Conservation (phyloP, 2,329 filamentous ascomycete genomes). For the Gaeumannomyces sp. region DNA sequence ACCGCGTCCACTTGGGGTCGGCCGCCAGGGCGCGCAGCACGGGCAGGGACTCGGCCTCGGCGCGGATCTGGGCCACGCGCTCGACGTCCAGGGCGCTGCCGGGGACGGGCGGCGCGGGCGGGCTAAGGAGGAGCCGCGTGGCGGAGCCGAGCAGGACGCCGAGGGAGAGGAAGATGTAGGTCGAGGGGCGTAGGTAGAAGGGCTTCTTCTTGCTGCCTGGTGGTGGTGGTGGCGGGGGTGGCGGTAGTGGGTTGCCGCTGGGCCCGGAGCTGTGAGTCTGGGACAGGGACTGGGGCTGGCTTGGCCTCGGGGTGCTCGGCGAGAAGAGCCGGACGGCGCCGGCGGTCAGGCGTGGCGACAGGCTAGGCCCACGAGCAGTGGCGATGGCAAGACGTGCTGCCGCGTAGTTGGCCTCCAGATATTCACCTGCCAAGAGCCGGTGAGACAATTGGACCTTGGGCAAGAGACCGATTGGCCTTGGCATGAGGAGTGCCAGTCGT, state of each 20-base stretch:
- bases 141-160: conserved; percentile 5
- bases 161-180: conserved; percentile 11
- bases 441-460: background rate
- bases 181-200: conserved; percentile 23
- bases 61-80: conserved; percentile 1
- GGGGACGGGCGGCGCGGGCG: background rate
- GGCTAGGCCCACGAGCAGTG: too few relatives aligned
- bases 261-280: background rate
- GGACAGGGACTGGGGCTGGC: background rate
- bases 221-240: conserved; percentile 9
- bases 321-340: background rate
- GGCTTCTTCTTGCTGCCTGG: conserved; percentile 3
- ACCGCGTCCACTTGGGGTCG: conserved; percentile 11
- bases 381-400: too few relatives aligned
- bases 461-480: background rate
- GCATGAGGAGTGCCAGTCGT: background rate
- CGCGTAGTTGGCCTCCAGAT: too few relatives aligned
- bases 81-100: conserved; percentile 12
- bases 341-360: background rate
- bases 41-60: conserved; percentile 7
- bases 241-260: background rate
- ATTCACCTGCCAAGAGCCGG: background rate
- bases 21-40: conserved; percentile 14
- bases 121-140: background rate
- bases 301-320: background rate